These are phyloP conservation scores for Geosmithia putterillii DNA, from an alignment of 2,329 filamentous ascomycete genomes.

Conservation along the genomic window DNA sequence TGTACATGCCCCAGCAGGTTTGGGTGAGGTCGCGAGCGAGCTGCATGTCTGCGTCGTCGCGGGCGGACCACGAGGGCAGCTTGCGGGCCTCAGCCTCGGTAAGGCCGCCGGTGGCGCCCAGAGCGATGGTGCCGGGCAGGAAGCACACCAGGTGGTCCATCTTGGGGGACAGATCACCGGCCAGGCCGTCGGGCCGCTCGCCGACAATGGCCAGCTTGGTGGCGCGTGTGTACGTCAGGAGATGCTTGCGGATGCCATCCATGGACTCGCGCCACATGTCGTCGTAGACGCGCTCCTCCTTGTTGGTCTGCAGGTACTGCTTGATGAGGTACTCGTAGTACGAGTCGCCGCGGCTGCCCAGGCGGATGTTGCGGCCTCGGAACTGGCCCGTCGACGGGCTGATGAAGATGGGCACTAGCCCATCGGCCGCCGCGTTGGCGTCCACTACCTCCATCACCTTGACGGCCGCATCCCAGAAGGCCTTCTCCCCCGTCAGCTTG, in stretches of 20 bases:
- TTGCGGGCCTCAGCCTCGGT: slow-evolving; percentile 65
- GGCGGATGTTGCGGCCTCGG: slow-evolving; percentile 71
- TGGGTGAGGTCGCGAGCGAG: slow-evolving; percentile 87
- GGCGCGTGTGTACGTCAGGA: slow-evolving; percentile 76
- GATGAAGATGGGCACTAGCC: slow-evolving; percentile 85
- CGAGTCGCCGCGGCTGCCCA: slow-evolving; percentile 89
- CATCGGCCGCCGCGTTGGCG: slow-evolving; percentile 64
- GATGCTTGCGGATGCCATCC: slow-evolving; percentile 75
- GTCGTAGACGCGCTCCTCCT: slow-evolving; percentile 72
- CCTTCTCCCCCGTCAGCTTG: slow-evolving; percentile 81
- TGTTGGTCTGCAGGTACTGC: slow-evolving; percentile 88
- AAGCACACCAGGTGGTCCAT: slow-evolving; percentile 99
- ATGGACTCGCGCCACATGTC: slow-evolving; percentile 90
- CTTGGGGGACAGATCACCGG: slow-evolving; percentile 59
- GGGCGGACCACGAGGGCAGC: slow-evolving; percentile 57
- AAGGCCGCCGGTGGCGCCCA: slow-evolving; percentile 71
- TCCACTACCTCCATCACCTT: slow-evolving; percentile 88
- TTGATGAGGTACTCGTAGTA: slow-evolving; percentile 99
- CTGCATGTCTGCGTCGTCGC: slow-evolving; percentile 76
- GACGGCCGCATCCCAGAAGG: slow-evolving; percentile 88
- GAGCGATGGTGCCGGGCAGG: slow-evolving; percentile 88
- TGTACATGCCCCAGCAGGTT: slow-evolving; percentile 98
- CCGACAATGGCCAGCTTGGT: slow-evolving; percentile 80
- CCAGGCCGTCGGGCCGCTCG: slow-evolving; percentile 67
- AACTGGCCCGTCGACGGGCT: slow-evolving; percentile 70